Evolutionary conservation across 306 rosid species (phyloP).

Genomic region (Hippophae rhamnoides): DNA sequence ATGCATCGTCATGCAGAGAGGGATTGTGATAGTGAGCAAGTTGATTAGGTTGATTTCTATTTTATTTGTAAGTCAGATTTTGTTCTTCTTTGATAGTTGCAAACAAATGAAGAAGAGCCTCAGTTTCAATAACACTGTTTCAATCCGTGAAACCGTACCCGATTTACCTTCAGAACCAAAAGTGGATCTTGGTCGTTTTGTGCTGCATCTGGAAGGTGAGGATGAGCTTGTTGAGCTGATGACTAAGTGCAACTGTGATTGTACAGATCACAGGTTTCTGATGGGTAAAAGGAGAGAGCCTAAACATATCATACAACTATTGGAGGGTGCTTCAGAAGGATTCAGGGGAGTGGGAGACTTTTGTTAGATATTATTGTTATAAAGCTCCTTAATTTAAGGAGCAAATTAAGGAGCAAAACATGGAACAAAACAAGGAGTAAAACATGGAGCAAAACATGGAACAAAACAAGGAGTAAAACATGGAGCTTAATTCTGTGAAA

Average conservation of each 20-base stretch:
- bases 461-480: too few relatives aligned
- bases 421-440: too few relatives aligned
- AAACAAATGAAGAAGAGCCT: conserved; percentile 24
- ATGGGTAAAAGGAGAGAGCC: conserved; percentile 53
- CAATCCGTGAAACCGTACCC: conserved; percentile 19
- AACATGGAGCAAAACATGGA: too few relatives aligned
- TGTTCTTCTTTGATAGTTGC: conserved; percentile 24
- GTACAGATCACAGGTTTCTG: conserved; percentile 56
- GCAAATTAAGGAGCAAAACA: too few relatives aligned
- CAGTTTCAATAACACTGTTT: conserved; percentile 8
- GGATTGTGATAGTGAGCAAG: conserved; percentile 52
- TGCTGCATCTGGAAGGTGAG: conserved; percentile 86
- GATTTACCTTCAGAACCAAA: conserved; percentile 20
- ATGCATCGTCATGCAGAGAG: conserved; percentile 50
- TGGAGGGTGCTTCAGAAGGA: conserved; percentile 47
- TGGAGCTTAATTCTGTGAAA: too few relatives aligned
- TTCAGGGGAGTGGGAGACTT: conserved; percentile 46
- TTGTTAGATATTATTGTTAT: too few relatives aligned
- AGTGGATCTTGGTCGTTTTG: conserved; percentile 49
- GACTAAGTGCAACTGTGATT: conserved; percentile 47
- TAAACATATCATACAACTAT: conserved; percentile 32
- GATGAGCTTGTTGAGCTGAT: conserved; percentile 52
- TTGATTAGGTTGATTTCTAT: conserved; percentile 42
- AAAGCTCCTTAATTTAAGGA: too few relatives aligned
- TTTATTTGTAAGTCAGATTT: conserved; percentile 22